These are phyloP conservation scores for Lophiotrema nucula DNA, from an alignment of 495 filamentous ascomycete genomes.

Conservation along the genomic window DNA sequence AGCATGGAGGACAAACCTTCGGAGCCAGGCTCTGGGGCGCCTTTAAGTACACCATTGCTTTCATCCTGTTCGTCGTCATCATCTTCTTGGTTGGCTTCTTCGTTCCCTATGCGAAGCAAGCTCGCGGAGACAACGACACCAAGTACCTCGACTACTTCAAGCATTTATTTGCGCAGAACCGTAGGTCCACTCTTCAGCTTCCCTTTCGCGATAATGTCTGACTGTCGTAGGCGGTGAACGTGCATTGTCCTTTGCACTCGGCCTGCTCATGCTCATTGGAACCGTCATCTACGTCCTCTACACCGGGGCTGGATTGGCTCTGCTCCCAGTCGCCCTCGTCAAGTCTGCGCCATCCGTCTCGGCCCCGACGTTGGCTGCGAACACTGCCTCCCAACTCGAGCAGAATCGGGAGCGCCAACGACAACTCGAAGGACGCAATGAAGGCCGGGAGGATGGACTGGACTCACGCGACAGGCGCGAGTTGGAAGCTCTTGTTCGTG, in stretches of 20 bases:
- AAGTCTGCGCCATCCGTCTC: slow-evolving; percentile 84
- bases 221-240: slow-evolving; percentile 72
- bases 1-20: slow-evolving; percentile 70
- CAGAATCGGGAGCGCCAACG: slow-evolving; percentile 86
- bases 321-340: slow-evolving; percentile 85
- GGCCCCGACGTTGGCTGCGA: slow-evolving; percentile 68
- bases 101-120: slow-evolving; percentile 66
- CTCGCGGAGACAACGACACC: slow-evolving; percentile 56
- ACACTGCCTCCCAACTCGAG: slow-evolving; percentile 74
- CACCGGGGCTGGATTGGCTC: slow-evolving; percentile 81
- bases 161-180: slow-evolving; percentile 75
- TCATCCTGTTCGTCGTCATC: slow-evolving; percentile 74
- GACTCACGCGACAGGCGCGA: slow-evolving; percentile 83
- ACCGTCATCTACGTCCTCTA: slow-evolving; percentile 83
- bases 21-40: slow-evolving; percentile 73
- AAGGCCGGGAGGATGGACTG: slow-evolving; percentile 69
- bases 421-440: slow-evolving; percentile 82
- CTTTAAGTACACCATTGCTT: slow-evolving; percentile 85
- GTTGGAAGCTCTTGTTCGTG: slow-evolving; percentile 78
- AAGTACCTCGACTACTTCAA: slow-evolving; percentile 86
- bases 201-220: slow-evolving; percentile 22
- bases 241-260: slow-evolving; percentile 82
- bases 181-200: slow-evolving; percentile 46
- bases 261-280: slow-evolving; percentile 80
- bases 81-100: slow-evolving; percentile 93